Evolutionary conservation across 2,329 filamentous ascomycete species (phyloP).

Genomic region (Aspergillus sp.): DNA sequence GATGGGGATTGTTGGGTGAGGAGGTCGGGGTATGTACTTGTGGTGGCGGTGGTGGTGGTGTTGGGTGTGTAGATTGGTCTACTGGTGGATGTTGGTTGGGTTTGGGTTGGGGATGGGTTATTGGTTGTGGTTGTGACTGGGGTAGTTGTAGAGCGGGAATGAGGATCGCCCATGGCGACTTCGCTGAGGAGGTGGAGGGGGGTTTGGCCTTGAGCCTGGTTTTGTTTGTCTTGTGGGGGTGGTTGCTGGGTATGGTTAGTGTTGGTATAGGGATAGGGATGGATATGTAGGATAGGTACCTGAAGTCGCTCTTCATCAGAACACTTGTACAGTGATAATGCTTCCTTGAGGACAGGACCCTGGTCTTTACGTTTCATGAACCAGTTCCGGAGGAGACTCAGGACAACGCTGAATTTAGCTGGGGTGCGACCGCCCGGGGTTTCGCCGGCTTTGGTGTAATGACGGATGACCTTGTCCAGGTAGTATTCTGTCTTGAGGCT

Average conservation of each 20-base stretch:
- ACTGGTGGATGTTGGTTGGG: conserved; percentile 3
- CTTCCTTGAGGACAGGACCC: conserved; percentile 26
- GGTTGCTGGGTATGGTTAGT: not conserved
- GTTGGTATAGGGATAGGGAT: no score
- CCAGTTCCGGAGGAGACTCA: conserved; percentile 71
- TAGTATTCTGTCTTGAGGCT: conserved; percentile 67
- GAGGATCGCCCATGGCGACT: conserved; percentile 43
- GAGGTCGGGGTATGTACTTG: conserved; percentile 11
- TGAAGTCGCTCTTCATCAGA: conserved; percentile 1
- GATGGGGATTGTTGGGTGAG: conserved; percentile 12
- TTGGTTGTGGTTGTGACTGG: not conserved
- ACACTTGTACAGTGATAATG: conserved; percentile 17
- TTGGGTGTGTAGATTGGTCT: conserved; percentile 11
- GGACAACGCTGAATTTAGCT: conserved; percentile 69
- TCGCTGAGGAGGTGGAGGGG: conserved; percentile 43
- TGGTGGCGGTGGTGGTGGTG: conserved; percentile 18
- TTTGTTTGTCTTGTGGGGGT: conserved; percentile 4
- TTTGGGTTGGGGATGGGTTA: not conserved
- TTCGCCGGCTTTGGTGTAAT: conserved; percentile 65
- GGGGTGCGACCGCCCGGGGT: conserved; percentile 66
- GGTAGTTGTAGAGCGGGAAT: conserved; percentile 8
- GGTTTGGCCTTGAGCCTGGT: conserved; percentile 25
- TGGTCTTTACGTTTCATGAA: conserved; percentile 56
- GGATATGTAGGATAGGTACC: not conserved
- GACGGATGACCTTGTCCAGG: conserved; percentile 68